Base-by-base conservation (phyloP, 148 eudicot species). In the Vaccinium myrtillus region DNA sequence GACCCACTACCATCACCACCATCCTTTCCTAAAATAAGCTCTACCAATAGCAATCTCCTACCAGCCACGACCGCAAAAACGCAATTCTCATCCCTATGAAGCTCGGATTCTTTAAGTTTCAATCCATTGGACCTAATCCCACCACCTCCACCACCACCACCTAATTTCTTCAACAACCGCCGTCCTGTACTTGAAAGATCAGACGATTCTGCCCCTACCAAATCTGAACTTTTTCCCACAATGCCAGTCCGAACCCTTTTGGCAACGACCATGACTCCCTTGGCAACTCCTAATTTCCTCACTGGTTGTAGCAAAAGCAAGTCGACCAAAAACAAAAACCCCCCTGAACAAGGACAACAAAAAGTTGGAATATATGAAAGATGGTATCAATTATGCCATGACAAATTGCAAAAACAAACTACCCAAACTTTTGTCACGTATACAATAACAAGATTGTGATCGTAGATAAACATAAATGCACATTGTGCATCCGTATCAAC, bases 21-120 rank as follows among this genome's bases (percentile, higher is more conserved):
- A 79, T 74, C 79, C 63, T 87, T 69, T 30, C 39, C 89, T 12
- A 75, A 69, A 70, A 70, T 83, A 77, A 94, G 84, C 88, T 93
- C 95, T 39, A 94, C 86, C 67, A 97, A 81, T 27, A 93, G 84
- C 89, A 97, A 67, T 79, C 89, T 93, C 80, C 84, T 95, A 83
- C 92, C 91, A 6, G 77, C 71, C 81, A 92, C 98, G 81, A 93
- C 86, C 1, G 90, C 95, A 50, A 94, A 92, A 69, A 90, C 84
- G 27, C 87, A 89, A 84, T 82, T 87, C 74, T 78, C 86, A 14
- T 87, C 92, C 23, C 81, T 84, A 36, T 85, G 79, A 81, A 84
- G 61, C 53, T 84, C 92, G 10, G 83, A 27, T 18, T 90, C 95
- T 79, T 86, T 89, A 19, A 70, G 82, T 82, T 81, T 90, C 49